phyloP scores from a whole-genome alignment of 2,329 filamentous ascomycete genomes.

The Mycosphaerelloides madeirae region DNA sequence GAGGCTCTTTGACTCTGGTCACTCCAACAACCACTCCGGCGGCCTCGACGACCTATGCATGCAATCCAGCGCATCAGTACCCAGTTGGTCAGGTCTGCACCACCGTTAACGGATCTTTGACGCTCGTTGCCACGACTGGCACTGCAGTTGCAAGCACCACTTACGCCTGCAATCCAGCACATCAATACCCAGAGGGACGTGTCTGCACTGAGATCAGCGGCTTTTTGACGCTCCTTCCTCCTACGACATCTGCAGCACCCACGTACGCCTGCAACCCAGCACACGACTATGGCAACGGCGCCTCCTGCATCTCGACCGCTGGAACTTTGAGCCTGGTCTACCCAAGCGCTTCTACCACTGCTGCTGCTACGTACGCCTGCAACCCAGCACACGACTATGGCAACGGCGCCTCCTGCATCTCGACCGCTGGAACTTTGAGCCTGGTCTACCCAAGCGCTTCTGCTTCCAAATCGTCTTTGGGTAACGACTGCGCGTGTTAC shows the following conservation, averaged over 20 bases:
- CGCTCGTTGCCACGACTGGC: not conserved
- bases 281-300: conserved; percentile 16
- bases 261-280: conserved; percentile 12
- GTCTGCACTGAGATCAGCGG: conserved; percentile 16
- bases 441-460: conserved; percentile 10
- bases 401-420: conserved; percentile 13
- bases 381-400: conserved; percentile 19
- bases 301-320: conserved; percentile 13
- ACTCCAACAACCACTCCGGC: not conserved
- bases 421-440: conserved; percentile 13
- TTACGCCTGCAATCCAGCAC: conserved; percentile 23
- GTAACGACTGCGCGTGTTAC: conserved; percentile 15
- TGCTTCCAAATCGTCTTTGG: conserved; percentile 12
- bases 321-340: conserved; percentile 17
- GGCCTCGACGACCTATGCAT: not conserved
- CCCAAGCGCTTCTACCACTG: not conserved
- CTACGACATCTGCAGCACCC: not conserved
- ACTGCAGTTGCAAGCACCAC: not conserved
- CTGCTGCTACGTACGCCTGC: conserved; percentile 2
- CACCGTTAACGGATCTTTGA: not conserved
- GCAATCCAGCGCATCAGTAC: conserved; percentile 6
- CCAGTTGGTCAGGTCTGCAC: conserved; percentile 3
- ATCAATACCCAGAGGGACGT: conserved; percentile 15
- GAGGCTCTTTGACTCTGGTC: conserved; percentile 18
- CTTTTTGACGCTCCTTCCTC: conserved; percentile 3